A percentile compares a stretch with the other conserved stretches of the same genome.
phyloP scores from a whole-genome alignment of 2,329 filamentous ascomycete species.

The Fonsecaea pedrosoi region DNA sequence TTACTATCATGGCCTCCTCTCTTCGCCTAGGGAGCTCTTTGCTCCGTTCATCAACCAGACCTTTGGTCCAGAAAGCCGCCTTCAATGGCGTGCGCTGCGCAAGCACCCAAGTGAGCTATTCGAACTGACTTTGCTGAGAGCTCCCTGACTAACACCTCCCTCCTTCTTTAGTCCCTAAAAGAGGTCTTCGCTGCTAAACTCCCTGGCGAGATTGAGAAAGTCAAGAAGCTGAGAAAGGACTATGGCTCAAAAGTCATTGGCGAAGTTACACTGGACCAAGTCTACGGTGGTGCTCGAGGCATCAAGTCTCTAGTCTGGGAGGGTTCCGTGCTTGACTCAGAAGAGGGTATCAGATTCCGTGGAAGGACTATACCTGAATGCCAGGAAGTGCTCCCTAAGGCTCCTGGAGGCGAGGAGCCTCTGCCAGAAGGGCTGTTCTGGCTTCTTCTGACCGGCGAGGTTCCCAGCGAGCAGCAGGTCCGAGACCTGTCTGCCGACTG shows the following conservation, averaged over 20 bases:
- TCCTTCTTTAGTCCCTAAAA: conserved; percentile 78
- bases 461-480: conserved; percentile 97
- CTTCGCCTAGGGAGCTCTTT: conserved; percentile 81
- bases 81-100: conserved; percentile 88
- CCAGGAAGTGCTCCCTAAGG: conserved; percentile 96
- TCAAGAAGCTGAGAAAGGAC: conserved; percentile 98
- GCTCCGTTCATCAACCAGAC: conserved; percentile 75
- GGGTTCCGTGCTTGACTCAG: conserved; percentile 93
- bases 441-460: conserved; percentile 97
- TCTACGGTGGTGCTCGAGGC: conserved; percentile 98
- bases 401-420: conserved; percentile 93
- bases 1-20: conserved; percentile 76
- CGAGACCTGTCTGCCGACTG: conserved; percentile 97
- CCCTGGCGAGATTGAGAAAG: conserved; percentile 96
- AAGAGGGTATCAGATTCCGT: conserved; percentile 99
- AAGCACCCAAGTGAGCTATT: conserved; percentile 83
- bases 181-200: conserved; percentile 97
- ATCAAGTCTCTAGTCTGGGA: conserved; percentile 99
- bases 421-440: conserved; percentile 99
- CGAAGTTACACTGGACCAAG: conserved; percentile 98
- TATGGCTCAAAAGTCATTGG: conserved; percentile 93
- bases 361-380: conserved; percentile 99
- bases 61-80: conserved; percentile 71
- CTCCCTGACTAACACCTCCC: conserved; percentile 49
- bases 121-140: conserved; percentile 81